Percentiles rank a stretch among this genome's conserved stretches.
phyloP scores from a whole-genome alignment of 768 basidiomycete species.

The Calocera cornea region DNA sequence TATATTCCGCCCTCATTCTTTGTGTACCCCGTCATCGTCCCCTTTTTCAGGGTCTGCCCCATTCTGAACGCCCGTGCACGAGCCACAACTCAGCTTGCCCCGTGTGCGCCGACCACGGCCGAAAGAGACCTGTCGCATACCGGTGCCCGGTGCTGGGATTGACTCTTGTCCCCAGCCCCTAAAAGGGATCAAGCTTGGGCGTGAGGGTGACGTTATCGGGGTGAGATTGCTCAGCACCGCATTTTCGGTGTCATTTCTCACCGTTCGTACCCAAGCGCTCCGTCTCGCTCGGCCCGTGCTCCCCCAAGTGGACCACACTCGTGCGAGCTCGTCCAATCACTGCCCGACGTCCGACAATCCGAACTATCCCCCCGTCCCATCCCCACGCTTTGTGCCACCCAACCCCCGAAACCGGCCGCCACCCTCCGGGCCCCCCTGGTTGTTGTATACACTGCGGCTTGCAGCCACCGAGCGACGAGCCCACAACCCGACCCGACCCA shows the following conservation, averaged over 20 bases:
- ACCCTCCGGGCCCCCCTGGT: too few species aligned
- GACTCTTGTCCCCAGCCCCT: not conserved
- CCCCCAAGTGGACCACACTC: not conserved
- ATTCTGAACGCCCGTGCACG: not conserved
- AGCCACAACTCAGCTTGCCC: not conserved
- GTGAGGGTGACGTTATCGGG: not conserved
- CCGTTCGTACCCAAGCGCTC: not conserved
- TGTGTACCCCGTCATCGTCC: not conserved
- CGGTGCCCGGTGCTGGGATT: not conserved
- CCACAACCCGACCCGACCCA: not conserved
- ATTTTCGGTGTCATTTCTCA: not conserved
- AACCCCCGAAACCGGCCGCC: not conserved
- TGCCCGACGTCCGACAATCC: not conserved
- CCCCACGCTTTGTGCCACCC: not conserved
- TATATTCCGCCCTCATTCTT: not conserved
- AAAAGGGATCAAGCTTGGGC: not conserved
- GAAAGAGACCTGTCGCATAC: not conserved
- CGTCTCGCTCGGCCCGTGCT: conserved; percentile 1
- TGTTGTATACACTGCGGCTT: not conserved
- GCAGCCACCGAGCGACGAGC: not conserved
- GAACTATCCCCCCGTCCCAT: not conserved
- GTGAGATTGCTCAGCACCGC: not conserved
- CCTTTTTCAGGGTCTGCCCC: conserved; percentile 2
- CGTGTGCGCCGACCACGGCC: not conserved
- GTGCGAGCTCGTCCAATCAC: conserved; percentile 2